Conservation (phyloP, 1,284 basidiomycete genomes). For the Tylopilus orsonianus region DNA sequence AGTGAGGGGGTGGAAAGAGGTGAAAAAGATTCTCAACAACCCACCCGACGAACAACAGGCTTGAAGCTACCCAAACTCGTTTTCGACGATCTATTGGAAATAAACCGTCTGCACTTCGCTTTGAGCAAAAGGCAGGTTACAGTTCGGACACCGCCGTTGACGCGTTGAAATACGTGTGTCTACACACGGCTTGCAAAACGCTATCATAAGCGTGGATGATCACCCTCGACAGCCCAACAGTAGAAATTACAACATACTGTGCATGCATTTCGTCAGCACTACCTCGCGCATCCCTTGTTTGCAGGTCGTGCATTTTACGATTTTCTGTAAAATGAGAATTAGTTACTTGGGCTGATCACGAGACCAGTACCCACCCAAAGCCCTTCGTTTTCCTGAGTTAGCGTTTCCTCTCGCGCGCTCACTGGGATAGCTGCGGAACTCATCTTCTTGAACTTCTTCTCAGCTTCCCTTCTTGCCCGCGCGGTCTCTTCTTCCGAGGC, state of each 20-base stretch:
- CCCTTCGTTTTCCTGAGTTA: conserved; percentile 53
- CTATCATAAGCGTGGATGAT: conserved; percentile 38
- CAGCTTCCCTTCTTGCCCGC: conserved; percentile 47
- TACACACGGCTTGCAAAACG: conserved; percentile 89
- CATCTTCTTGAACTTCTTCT: conserved; percentile 49
- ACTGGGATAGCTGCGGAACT: conserved; percentile 30
- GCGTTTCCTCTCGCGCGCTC: conserved; percentile 41
- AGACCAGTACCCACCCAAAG: conserved; percentile 55
- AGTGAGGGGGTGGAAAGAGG: background rate
- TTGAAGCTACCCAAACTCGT: background rate
- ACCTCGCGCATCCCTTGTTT: conserved; percentile 81
- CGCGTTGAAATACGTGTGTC: conserved; percentile 87
- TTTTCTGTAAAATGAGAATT: conserved; percentile 47
- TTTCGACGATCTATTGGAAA: conserved; percentile 62
- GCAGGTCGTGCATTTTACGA: conserved; percentile 94
- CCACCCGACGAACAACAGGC: background rate
- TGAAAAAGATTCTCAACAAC: background rate
- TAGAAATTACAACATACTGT: conserved; percentile 58
- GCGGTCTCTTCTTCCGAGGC: conserved; percentile 30
- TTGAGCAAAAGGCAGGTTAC: conserved; percentile 81
- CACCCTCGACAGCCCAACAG: background rate
- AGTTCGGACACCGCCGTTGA: conserved; percentile 95
- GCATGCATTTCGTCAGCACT: conserved; percentile 92
- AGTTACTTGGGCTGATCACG: background rate
- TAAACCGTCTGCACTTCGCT: conserved; percentile 87